Evolutionary conservation across 2,329 filamentous ascomycete species (phyloP), one percentile per base, ranked within the genome.

Genomic region (Teratosphaeriaceae sp.): DNA sequence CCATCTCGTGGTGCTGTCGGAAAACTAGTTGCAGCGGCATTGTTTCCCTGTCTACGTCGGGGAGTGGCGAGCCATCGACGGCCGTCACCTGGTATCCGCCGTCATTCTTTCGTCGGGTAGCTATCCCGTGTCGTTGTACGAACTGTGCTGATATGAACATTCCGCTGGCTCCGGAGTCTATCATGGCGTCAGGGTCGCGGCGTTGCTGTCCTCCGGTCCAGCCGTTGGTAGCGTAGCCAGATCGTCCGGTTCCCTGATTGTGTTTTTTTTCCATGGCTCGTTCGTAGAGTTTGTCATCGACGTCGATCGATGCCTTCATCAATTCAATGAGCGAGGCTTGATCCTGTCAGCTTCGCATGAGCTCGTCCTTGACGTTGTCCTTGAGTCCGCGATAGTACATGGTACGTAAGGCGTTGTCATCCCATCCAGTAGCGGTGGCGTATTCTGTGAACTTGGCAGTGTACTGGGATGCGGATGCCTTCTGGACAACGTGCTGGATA

Each of bases 211-310:
- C 33, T 35, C 33, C 16, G 33, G 33, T 11, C 33, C 13, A 35
- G 33, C 33, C 33, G 33, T 35, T 35, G 13, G 33, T 21, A 35
- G 33, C 13, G 13, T 35, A 21, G 33, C 33, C 13, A 35, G 33
- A 21, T 35, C 33, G 33, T 35, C 33, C 33, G 33, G 2, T 2
- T 20, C 8, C 21, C 33, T 22, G 16, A 22, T 35, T 35, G 13
- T 35, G 16, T 20, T 11, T 3, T 12, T 35, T 35, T 12, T 35
- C 33, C 13, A 35, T 35, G 13, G 33, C 3, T 35, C 33, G 33
- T 21, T 21, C 4, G 30, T 5, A 34, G 24, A 26, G 13, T 26
- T 26, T 7, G 6, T 13, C 13, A 13, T 26, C 24, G 15, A 29
- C 26, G 3, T 29, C 3, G 26, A n/a, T 3, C 26, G 26, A 9